Conservation (phyloP, 2,329 filamentous ascomycete genomes). For the Metarhizium humberi region DNA sequence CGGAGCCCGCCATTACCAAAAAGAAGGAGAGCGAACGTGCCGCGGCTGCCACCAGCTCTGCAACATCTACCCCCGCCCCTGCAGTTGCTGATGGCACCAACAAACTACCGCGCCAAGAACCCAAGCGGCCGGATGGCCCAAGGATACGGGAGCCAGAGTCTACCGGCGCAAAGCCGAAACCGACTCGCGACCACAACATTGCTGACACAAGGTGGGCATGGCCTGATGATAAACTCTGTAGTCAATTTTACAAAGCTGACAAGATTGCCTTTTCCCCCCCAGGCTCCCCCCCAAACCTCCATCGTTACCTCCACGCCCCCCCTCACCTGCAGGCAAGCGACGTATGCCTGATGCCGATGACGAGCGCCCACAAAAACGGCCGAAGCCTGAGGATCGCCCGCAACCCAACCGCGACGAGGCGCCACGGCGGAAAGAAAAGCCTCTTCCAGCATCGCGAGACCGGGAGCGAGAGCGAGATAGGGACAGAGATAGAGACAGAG, state of each 20-base stretch:
- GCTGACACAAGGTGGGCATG: slow-evolving; percentile 9
- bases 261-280: not conserved
- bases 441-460: not conserved
- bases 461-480: slow-evolving; percentile 4
- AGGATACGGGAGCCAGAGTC: slow-evolving; percentile 6
- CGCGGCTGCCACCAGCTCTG: slow-evolving; percentile 9
- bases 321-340: slow-evolving; percentile 38
- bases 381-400: slow-evolving; percentile 28
- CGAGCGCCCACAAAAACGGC: slow-evolving; percentile 37
- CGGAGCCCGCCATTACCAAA: slow-evolving; percentile 22
- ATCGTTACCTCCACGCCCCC: slow-evolving; percentile 24
- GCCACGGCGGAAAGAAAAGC: slow-evolving; percentile 20
- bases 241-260: not conserved
- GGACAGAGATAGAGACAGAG: slow-evolving; percentile 4
- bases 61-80: slow-evolving; percentile 8
- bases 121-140: slow-evolving; percentile 8
- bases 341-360: slow-evolving; percentile 35
- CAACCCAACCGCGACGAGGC: slow-evolving; percentile 23
- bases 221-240: not conserved
- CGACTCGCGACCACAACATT: slow-evolving; percentile 1
- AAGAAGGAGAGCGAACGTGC: slow-evolving; percentile 23
- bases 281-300: slow-evolving; percentile 29
- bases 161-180: slow-evolving; percentile 3
- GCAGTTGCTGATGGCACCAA: not conserved
- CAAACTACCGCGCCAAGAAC: slow-evolving; percentile 1